Evolutionary conservation across 2,329 filamentous ascomycete genomes (phyloP).

Genomic region (Fusarium xyrophilum): DNA sequence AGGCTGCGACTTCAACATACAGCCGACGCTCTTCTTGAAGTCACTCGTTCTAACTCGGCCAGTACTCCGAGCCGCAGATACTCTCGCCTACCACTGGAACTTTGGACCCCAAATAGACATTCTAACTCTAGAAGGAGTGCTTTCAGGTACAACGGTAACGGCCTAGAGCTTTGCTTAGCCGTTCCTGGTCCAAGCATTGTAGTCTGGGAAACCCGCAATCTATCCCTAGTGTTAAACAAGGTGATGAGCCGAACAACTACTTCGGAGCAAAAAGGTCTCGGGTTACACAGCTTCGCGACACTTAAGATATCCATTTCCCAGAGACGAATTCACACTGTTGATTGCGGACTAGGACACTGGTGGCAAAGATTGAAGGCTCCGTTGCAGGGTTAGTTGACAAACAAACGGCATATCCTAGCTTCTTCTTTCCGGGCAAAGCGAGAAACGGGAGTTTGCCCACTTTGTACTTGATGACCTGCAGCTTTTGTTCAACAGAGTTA

Average conservation of each 20-base stretch:
- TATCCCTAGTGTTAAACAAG: slow-evolving; percentile 31
- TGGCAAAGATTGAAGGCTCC: slow-evolving; percentile 20
- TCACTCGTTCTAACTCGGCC: slow-evolving; percentile 25
- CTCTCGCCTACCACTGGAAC: slow-evolving; percentile 1
- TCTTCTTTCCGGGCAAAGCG: slow-evolving; percentile 20
- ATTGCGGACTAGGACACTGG: slow-evolving; percentile 21
- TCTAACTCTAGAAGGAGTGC: neutral
- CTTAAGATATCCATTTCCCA: slow-evolving; percentile 27
- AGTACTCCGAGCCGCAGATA: slow-evolving; percentile 10
- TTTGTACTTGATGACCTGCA: slow-evolving; percentile 33
- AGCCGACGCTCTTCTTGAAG: slow-evolving; percentile 9
- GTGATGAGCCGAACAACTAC: slow-evolving; percentile 28
- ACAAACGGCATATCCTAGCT: slow-evolving; percentile 30
- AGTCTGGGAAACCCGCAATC: slow-evolving; percentile 26
- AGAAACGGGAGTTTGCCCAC: slow-evolving; percentile 18
- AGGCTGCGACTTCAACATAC: slow-evolving; percentile 18
- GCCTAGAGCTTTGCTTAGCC: slow-evolving; percentile 10
- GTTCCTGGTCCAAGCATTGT: slow-evolving; percentile 22
- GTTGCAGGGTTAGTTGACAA: slow-evolving; percentile 32
- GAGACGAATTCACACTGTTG: slow-evolving; percentile 27
- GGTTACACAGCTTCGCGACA: slow-evolving; percentile 36
- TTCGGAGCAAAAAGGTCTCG: slow-evolving; percentile 29
- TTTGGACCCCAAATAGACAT: slow-evolving; percentile 7
- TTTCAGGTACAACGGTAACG: slow-evolving; percentile 13
- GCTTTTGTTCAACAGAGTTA: slow-evolving; percentile 31